These are phyloP conservation scores for Micractinium sp. DNA, from an alignment of 139 green algal species.

Conservation along the genomic window DNA sequence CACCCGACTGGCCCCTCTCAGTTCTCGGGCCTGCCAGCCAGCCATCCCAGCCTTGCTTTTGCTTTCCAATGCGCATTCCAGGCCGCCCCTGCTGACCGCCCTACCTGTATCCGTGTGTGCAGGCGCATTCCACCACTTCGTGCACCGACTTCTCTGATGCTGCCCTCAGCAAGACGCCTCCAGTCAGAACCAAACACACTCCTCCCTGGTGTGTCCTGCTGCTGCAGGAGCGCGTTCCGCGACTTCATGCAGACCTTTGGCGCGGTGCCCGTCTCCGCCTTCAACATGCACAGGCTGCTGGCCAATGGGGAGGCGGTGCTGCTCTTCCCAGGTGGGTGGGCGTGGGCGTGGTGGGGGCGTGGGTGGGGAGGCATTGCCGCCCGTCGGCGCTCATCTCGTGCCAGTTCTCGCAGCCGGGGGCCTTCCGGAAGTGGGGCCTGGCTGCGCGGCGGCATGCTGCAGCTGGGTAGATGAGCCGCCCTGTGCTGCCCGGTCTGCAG, in stretches of 20 bases:
- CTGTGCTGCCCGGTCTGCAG: not conserved
- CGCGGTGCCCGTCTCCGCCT: conserved; percentile 84
- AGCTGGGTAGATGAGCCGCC: too few relatives aligned
- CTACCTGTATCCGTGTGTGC: too few relatives aligned
- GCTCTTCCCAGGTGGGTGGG: conserved; percentile 80
- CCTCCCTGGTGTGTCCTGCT: too few relatives aligned
- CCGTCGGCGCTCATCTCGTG: not conserved
- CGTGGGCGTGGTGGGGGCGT: conserved; percentile 40
- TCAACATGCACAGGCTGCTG: conserved; percentile 85
- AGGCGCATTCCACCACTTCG: not conserved
- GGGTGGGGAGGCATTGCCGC: too few relatives aligned
- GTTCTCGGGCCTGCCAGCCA: too few relatives aligned
- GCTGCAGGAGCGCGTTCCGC: conserved; percentile 44
- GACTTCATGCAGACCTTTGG: conserved; percentile 87
- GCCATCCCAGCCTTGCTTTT: not conserved
- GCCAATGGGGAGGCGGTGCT: conserved; percentile 78
- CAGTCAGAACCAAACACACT: too few relatives aligned
- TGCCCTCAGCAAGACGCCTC: not conserved
- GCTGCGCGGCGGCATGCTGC: too few relatives aligned
- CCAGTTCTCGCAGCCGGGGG: too few relatives aligned
- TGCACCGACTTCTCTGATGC: conserved; percentile 1
- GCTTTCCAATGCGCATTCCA: not conserved
- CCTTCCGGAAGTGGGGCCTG: not conserved
- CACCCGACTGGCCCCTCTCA: not conserved
- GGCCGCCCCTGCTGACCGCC: not conserved